Base-by-base conservation (phyloP, 106 monocot species). In the Apostasia shenzhenica region DNA sequence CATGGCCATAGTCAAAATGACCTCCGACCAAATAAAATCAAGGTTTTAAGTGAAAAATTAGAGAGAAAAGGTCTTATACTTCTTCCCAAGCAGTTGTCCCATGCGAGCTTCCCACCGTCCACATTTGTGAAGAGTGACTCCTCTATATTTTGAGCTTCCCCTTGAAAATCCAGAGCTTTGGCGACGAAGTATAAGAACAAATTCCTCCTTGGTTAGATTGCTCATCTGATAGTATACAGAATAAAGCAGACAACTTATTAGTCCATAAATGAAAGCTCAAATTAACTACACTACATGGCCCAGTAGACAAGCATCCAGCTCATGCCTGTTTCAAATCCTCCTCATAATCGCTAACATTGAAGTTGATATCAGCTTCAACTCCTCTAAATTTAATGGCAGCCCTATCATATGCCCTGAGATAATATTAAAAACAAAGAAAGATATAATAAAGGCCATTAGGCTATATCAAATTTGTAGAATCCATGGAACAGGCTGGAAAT, bases 381-480 rank as follows among this genome's bases (percentile, higher is more conserved):
- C 81, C 85, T 0, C 81, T 66, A 67, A 85, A 85, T 67, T 85
- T 85, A 66, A 85, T 77, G 2, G 85, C 85, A 1, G 85, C 81
- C 6, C 75, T 56, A 68, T 81, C 85, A 54, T 85, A 85, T 4
- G 85, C 85, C 7, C 80, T 84, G 47, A n/a, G 68, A 67, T 46
- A 5, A n/a, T 9, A 73, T 38, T 60, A 26, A 45, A 50, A 60
- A 14, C 6, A 37, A 54, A 59, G 6, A 3, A 7, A 37, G 26
- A 39, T 2, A 47, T 38, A 53, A 11, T 14, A 37, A 57, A 45
- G 43, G 8, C 5, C 56, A 55, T 1, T 14, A 67, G 43, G 8
- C 5, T 44, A 42, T 1, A 0, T 48, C 12, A 48, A 1, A 41
- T 56, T 55, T 57, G 6, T 55, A 47, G 11, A 2, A 6, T 43